Evolutionary conservation across 306 rosid genomes (phyloP).

Genomic region (Cajanus cajan): DNA sequence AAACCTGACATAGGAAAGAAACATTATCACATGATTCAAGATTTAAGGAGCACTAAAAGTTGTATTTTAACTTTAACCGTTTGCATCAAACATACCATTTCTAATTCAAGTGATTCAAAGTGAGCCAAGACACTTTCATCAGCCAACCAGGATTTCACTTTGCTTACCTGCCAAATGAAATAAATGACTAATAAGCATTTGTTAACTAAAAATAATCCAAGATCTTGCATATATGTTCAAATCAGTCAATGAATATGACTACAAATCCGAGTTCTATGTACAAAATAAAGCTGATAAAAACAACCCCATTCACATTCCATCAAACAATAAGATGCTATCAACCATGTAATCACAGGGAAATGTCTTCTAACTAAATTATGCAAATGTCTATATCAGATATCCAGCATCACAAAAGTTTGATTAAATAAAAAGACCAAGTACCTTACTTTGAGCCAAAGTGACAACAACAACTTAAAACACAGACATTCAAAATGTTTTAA

Average conservation of each 20-base stretch:
- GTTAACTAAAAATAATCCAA: neutral
- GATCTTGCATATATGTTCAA: slow-evolving; percentile 12
- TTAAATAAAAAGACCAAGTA: slow-evolving; percentile 26
- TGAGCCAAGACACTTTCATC: slow-evolving; percentile 72
- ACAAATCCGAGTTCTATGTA: slow-evolving; percentile 15
- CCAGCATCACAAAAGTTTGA: slow-evolving; percentile 17
- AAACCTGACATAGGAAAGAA: slow-evolving; percentile 44
- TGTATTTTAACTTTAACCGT: slow-evolving; percentile 12
- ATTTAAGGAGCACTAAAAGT: slow-evolving; percentile 11
- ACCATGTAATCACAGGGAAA: slow-evolving; percentile 9
- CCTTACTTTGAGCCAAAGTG: neutral
- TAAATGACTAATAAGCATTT: slow-evolving; percentile 20
- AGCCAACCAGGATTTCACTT: slow-evolving; percentile 74
- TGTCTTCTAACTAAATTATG: slow-evolving; percentile 19
- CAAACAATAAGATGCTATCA: slow-evolving; percentile 17
- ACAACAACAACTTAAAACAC: slow-evolving; percentile 11
- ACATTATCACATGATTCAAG: slow-evolving; percentile 35
- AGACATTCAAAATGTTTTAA: slow-evolving; percentile 13
- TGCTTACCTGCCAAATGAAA: slow-evolving; percentile 54
- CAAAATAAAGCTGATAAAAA: slow-evolving; percentile 9
- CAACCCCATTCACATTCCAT: slow-evolving; percentile 17
- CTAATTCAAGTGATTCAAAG: slow-evolving; percentile 74
- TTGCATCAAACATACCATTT: slow-evolving; percentile 55
- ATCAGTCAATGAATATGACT: slow-evolving; percentile 5
- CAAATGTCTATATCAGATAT: neutral